Percentiles rank a stretch among this genome's conserved stretches.
Evolutionary conservation across 2,329 filamentous ascomycete genomes (phyloP).

Genomic region (Aaosphaeria arxii): DNA sequence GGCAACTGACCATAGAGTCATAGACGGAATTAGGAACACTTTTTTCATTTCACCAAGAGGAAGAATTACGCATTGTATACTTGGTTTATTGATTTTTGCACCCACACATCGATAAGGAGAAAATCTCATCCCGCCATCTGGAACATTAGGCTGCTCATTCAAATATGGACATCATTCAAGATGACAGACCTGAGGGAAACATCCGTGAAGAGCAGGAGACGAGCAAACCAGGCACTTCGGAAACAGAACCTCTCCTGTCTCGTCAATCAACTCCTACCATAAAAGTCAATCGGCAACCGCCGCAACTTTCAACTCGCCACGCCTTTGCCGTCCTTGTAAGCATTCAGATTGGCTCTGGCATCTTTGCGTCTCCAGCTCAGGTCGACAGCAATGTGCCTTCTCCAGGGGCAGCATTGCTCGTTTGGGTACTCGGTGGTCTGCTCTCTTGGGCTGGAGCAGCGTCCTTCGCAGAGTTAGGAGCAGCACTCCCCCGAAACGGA

Average conservation of each 20-base stretch:
- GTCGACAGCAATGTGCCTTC: slow-evolving; percentile 64
- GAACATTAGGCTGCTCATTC: no score
- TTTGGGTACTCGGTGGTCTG: slow-evolving; percentile 61
- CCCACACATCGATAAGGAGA: no score
- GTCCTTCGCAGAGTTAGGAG: slow-evolving; percentile 62
- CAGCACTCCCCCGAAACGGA: slow-evolving; percentile 61
- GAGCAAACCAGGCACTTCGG: slow-evolving; percentile 10
- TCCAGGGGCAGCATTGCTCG: slow-evolving; percentile 54
- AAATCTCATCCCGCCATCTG: no score
- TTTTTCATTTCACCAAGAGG: no score
- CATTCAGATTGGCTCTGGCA: slow-evolving; percentile 63
- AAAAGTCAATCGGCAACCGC: slow-evolving; percentile 8
- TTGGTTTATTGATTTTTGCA: no score
- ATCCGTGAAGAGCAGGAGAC: background rate
- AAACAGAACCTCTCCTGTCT: slow-evolving; percentile 25
- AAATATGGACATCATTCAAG: no score
- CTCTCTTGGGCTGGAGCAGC: slow-evolving; percentile 63
- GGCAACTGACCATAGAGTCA: no score
- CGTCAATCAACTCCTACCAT: slow-evolving; percentile 11
- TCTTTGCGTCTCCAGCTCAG: slow-evolving; percentile 63
- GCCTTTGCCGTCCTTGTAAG: slow-evolving; percentile 60
- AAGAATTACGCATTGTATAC: no score
- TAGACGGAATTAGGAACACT: no score
- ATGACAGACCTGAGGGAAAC: no score
- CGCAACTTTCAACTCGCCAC: slow-evolving; percentile 36